Evolutionary conservation across 805 yeast species (phyloP).

Genomic region (Ogataea parapolymorpha): DNA sequence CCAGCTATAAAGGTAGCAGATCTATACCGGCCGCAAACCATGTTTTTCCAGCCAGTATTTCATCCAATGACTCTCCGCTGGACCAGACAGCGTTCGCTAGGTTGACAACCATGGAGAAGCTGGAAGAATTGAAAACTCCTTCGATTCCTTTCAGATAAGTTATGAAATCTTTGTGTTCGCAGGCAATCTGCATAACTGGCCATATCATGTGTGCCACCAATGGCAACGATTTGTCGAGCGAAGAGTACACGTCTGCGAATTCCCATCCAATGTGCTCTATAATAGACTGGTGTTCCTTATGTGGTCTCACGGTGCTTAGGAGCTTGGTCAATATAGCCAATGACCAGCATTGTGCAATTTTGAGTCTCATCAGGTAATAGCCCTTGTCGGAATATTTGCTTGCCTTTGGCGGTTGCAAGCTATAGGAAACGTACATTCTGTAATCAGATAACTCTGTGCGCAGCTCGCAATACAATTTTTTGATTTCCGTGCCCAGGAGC

Average conservation of each 20-base stretch:
- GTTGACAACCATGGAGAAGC: slow-evolving; percentile 34
- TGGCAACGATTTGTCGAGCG: slow-evolving; percentile 38
- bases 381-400: neutral
- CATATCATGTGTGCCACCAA: slow-evolving; percentile 48
- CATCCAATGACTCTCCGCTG: slow-evolving; percentile 34
- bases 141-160: slow-evolving; percentile 34
- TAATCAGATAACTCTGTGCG: slow-evolving; percentile 29
- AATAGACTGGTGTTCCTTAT: slow-evolving; percentile 17
- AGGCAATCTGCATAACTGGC: slow-evolving; percentile 48
- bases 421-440: slow-evolving; percentile 33
- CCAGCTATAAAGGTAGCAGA: slow-evolving; percentile 35
- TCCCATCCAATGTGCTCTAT: slow-evolving; percentile 34
- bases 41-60: slow-evolving; percentile 33
- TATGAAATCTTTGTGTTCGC: slow-evolving; percentile 31
- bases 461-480: slow-evolving; percentile 25
- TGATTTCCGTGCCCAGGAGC: slow-evolving; percentile 6
- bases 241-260: slow-evolving; percentile 39
- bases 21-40: slow-evolving; percentile 46
- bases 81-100: slow-evolving; percentile 42
- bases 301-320: slow-evolving; percentile 31
- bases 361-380: slow-evolving; percentile 29
- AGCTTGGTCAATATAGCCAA: slow-evolving; percentile 33
- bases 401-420: slow-evolving; percentile 1
- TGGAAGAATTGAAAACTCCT: slow-evolving; percentile 40
- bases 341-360: slow-evolving; percentile 43